Conservation (phyloP, 2,329 filamentous ascomycete species). For the Claviceps citrina region DNA sequence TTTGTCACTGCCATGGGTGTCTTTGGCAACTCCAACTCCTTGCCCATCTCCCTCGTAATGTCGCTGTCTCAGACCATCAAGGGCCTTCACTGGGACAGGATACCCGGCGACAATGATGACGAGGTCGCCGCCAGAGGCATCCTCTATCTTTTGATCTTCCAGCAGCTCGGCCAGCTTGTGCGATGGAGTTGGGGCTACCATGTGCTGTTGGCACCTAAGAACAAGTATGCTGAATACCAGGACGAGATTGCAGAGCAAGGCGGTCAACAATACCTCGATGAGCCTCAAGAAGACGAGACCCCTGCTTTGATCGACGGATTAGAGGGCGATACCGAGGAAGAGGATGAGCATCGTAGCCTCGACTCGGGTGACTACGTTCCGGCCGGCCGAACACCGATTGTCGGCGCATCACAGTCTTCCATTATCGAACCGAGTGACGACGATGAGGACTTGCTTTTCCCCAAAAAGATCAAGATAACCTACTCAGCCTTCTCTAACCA, state of each 20-base stretch:
- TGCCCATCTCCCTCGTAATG: conserved; percentile 89
- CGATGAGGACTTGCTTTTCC: conserved; percentile 14
- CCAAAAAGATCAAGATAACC: conserved; percentile 18
- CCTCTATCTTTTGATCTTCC: conserved; percentile 89
- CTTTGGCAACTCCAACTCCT: conserved; percentile 95
- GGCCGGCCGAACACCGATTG: conserved; percentile 40
- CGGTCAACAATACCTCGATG: conserved; percentile 37
- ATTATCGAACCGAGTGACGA: conserved; percentile 35
- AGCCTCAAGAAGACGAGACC: conserved; percentile 27
- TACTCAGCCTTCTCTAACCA: conserved; percentile 13
- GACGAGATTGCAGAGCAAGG: conserved; percentile 40
- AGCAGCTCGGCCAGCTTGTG: conserved; percentile 87
- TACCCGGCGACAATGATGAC: conserved; percentile 85
- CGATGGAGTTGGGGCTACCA: conserved; percentile 98
- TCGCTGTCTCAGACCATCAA: conserved; percentile 84
- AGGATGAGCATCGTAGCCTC: conserved; percentile 20
- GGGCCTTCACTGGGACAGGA: conserved; percentile 83
- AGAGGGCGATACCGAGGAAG: conserved; percentile 24
- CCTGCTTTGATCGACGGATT: conserved; percentile 26
- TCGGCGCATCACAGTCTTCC: conserved; percentile 33
- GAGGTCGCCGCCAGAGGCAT: conserved; percentile 90
- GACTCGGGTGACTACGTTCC: conserved; percentile 37
- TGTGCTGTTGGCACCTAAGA: conserved; percentile 74
- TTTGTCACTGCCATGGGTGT: conserved; percentile 95
- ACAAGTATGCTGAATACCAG: conserved; percentile 52